Evolutionary conservation across 768 basidiomycete species (phyloP).

Genomic region (Aureoboletus auriporus): DNA sequence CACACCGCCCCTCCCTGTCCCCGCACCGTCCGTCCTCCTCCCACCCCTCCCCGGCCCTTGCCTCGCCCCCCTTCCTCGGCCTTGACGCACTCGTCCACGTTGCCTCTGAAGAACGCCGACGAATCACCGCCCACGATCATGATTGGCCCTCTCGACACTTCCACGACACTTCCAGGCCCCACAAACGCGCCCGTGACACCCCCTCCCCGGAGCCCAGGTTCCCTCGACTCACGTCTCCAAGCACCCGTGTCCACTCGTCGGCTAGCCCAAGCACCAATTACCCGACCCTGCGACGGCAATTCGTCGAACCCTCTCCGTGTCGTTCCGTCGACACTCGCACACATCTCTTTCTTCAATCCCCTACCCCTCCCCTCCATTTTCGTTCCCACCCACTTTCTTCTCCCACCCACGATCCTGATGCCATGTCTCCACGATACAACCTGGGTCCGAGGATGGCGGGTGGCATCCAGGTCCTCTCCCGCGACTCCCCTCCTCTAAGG

Average conservation of each 20-base stretch:
- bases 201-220: slow-evolving; percentile 10
- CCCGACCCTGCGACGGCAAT: slow-evolving; percentile 22
- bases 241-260: slow-evolving; percentile 15
- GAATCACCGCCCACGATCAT: slow-evolving; percentile 36
- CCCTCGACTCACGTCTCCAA: slow-evolving; percentile 13
- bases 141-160: slow-evolving; percentile 11
- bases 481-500: slow-evolving; percentile 8
- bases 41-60: neutral
- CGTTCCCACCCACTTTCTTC: slow-evolving; percentile 12
- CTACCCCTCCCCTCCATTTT: slow-evolving; percentile 13
- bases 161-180: slow-evolving; percentile 8
- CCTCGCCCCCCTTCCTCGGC: slow-evolving; percentile 29
- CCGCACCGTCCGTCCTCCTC: slow-evolving; percentile 6
- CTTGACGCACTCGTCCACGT: slow-evolving; percentile 70
- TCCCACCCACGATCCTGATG: slow-evolving; percentile 4
- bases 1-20: neutral
- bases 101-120: slow-evolving; percentile 60
- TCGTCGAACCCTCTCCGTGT: slow-evolving; percentile 7
- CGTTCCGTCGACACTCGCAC: slow-evolving; percentile 10
- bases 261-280: slow-evolving; percentile 18
- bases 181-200: slow-evolving; percentile 22
- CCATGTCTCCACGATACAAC: slow-evolving; percentile 18
- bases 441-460: slow-evolving; percentile 27
- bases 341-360: slow-evolving; percentile 14
- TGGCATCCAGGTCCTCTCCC: slow-evolving; percentile 21